Evolutionary conservation across 2,329 filamentous ascomycete species (phyloP).

Genomic region (Phialophora tarda): DNA sequence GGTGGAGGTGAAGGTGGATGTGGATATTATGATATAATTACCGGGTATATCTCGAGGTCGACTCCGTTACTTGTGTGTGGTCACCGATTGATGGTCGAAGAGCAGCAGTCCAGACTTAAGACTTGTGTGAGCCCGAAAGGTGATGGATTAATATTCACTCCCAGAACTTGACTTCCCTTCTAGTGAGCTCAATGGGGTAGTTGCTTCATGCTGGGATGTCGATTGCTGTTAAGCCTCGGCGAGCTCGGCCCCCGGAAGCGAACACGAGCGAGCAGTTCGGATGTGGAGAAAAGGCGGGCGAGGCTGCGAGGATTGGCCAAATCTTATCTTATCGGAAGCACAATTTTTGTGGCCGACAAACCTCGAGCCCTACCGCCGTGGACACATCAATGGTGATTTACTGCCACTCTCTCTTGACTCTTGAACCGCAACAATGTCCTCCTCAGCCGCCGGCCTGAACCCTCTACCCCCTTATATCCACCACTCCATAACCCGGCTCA

Average conservation of each 20-base stretch:
- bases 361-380: neutral
- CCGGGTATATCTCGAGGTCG: neutral
- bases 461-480: slow-evolving; percentile 33
- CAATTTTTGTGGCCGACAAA: neutral
- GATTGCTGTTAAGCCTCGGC: neutral
- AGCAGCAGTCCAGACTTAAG: neutral
- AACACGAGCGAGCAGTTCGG: neutral
- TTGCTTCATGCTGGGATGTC: neutral
- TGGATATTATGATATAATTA: neutral
- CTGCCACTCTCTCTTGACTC: neutral
- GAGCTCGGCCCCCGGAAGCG: neutral
- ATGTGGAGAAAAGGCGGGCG: neutral
- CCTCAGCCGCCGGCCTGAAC: slow-evolving; percentile 33
- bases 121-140: neutral
- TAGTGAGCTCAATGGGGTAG: neutral
- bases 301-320: neutral
- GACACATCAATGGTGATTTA: no score
- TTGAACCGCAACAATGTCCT: neutral
- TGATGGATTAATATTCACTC: neutral
- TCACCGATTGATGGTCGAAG: neutral
- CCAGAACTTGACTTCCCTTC: neutral
- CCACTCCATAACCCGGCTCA: slow-evolving; percentile 37
- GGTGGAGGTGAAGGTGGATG: neutral
- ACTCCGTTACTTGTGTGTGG: neutral
- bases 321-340: slow-evolving; percentile 7